Conservation (phyloP, 495 filamentous ascomycete species). For the Aspergillus steynii region DNA sequence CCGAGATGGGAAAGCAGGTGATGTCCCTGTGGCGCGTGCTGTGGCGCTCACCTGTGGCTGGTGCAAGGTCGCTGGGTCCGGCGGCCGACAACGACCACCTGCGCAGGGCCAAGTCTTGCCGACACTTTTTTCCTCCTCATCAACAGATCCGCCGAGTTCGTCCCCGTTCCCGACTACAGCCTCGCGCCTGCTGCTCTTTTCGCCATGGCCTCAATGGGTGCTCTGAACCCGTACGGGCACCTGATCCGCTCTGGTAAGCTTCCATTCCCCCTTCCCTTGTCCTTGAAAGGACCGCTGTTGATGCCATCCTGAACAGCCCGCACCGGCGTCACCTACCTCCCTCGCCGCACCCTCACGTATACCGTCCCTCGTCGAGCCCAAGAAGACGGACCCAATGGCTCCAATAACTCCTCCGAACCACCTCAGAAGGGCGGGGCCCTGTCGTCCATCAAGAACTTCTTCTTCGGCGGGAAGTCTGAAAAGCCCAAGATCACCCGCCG, state of each 20-base stretch:
- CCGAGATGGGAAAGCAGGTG: too few relatives aligned
- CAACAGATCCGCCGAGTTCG: slow-evolving; percentile 1
- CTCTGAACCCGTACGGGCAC: slow-evolving; percentile 40
- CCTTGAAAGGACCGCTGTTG: slow-evolving; percentile 3
- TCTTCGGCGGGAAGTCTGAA: slow-evolving; percentile 33
- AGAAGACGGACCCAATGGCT: slow-evolving; percentile 25
- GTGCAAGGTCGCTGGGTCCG: slow-evolving; percentile 7
- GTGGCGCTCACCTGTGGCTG: not conserved
- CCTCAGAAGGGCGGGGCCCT: slow-evolving; percentile 21
- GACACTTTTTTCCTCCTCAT: slow-evolving; percentile 34
- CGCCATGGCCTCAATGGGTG: slow-evolving; percentile 43
- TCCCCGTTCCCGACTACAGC: not conserved
- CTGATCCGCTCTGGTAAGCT: slow-evolving; percentile 42
- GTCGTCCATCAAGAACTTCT: slow-evolving; percentile 41
- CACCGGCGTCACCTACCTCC: slow-evolving; percentile 36
- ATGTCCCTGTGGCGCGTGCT: not conserved
- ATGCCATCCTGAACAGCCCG: slow-evolving; percentile 28
- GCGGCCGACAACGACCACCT: slow-evolving; percentile 19
- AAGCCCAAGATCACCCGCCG: slow-evolving; percentile 34
- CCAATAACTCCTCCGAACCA: slow-evolving; percentile 17
- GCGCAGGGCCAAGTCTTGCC: slow-evolving; percentile 25
- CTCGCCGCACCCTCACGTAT: slow-evolving; percentile 44
- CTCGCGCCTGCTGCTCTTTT: not conserved
- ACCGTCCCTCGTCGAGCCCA: slow-evolving; percentile 34
- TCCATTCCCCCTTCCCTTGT: not conserved